These are phyloP conservation scores for Claviceps sp. DNA, from an alignment of 2,329 filamentous ascomycete species.

Conservation along the genomic window DNA sequence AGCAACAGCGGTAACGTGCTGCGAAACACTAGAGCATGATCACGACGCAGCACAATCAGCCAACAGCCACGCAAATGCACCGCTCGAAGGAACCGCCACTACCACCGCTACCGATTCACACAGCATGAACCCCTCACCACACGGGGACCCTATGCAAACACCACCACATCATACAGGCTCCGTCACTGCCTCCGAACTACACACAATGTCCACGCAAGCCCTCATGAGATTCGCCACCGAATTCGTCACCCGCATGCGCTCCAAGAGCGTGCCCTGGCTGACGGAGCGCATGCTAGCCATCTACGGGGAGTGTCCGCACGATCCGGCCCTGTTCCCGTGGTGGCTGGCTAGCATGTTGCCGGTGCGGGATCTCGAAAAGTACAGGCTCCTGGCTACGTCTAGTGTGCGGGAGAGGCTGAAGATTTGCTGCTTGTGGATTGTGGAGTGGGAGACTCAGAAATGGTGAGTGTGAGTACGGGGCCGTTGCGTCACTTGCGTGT, in stretches of 20 bases:
- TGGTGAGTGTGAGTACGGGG: constrained; percentile 50
- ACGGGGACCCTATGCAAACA: not conserved
- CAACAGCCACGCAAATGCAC: no score
- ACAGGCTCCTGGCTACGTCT: constrained; percentile 55
- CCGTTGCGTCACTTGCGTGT: no score
- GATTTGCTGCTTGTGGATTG: constrained; percentile 68
- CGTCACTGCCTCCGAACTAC: constrained; percentile 8
- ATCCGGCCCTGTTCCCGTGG: constrained; percentile 70
- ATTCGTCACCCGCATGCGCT: constrained; percentile 58
- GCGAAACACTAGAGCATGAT: no score
- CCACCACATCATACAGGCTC: not conserved
- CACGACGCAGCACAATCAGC: no score
- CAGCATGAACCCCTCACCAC: no score
- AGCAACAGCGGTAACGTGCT: no score
- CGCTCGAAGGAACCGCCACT: no score
- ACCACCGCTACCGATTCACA: no score
- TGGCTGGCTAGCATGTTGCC: constrained; percentile 81
- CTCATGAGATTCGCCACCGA: constrained; percentile 51
- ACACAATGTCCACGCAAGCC: constrained; percentile 51
- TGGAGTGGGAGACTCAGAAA: constrained; percentile 53
- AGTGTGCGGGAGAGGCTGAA: constrained; percentile 74
- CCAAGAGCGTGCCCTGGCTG: constrained; percentile 60
- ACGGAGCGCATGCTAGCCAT: constrained; percentile 56
- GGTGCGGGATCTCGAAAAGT: constrained; percentile 66
- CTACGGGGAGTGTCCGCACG: constrained; percentile 65